phyloP scores from a whole-genome alignment of 1,284 basidiomycete species.

The Nidula niveotomentosa region DNA sequence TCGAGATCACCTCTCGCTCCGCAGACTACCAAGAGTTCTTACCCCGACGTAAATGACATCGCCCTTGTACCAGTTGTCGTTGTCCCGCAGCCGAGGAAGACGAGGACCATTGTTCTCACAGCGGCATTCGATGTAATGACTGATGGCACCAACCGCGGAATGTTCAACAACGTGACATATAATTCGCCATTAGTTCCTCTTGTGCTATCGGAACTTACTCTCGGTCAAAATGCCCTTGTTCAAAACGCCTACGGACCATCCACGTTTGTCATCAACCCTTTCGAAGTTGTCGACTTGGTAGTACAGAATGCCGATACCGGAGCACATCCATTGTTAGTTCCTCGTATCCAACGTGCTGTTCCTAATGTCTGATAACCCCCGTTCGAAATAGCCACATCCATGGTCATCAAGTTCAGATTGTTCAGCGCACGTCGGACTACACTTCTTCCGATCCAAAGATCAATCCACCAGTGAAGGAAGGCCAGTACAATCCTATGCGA shows the following conservation, averaged over 20 bases:
- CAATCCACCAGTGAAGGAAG: conserved; percentile 81
- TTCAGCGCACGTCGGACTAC: conserved; percentile 72
- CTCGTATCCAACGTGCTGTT: not conserved
- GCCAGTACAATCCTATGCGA: conserved; percentile 81
- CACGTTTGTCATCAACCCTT: conserved; percentile 73
- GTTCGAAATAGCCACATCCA: conserved; percentile 63
- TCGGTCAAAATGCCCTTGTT: conserved; percentile 74
- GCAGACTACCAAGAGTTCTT: conserved; percentile 55
- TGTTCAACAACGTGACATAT: conserved; percentile 75
- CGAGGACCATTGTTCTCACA: conserved; percentile 57
- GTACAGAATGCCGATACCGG: conserved; percentile 80
- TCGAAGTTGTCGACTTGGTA: conserved; percentile 79
- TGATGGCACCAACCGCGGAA: conserved; percentile 78
- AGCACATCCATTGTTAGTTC: conserved; percentile 77
- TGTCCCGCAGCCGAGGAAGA: conserved; percentile 42
- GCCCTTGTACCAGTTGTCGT: conserved; percentile 55
- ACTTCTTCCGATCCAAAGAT: conserved; percentile 74
- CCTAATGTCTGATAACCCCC: too few relatives aligned
- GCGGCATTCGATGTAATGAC: conserved; percentile 70
- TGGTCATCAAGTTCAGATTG: conserved; percentile 82
- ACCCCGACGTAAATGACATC: conserved; percentile 61
- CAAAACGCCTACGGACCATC: conserved; percentile 78
- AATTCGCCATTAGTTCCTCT: conserved; percentile 71
- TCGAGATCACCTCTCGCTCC: conserved; percentile 59
- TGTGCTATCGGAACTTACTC: conserved; percentile 72